A percentile compares a stretch with the other conserved stretches of the same genome.
Conservation (phyloP, 306 rosid species). For the Leucaena leucocephala region DNA sequence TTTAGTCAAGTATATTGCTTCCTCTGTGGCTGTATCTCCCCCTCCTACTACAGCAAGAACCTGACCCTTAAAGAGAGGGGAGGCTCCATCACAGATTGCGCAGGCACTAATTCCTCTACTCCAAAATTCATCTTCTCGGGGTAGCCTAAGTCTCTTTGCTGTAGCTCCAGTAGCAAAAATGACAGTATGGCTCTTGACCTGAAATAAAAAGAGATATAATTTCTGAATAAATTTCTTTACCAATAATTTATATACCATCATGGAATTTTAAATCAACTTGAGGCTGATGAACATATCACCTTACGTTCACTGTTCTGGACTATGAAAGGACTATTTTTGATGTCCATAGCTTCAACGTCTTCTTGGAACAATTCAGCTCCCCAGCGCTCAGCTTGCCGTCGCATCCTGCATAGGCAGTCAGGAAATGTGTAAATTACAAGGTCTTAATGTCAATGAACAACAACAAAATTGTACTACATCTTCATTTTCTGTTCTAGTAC, state of each 20-base stretch:
- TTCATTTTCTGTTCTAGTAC: slow-evolving; percentile 37
- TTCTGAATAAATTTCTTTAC: too few species aligned
- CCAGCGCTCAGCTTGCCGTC: slow-evolving; percentile 87
- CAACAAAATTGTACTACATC: background rate
- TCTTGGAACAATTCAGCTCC: slow-evolving; percentile 96
- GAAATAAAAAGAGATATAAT: slow-evolving; percentile 13
- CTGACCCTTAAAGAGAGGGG: slow-evolving; percentile 95
- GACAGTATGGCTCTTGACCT: slow-evolving; percentile 81
- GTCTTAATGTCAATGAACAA: slow-evolving; percentile 8
- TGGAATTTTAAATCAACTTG: slow-evolving; percentile 32
- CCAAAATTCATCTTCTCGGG: slow-evolving; percentile 98
- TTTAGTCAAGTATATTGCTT: slow-evolving; percentile 87
- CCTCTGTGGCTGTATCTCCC: slow-evolving; percentile 97
- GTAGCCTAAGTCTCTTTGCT: slow-evolving; percentile 82
- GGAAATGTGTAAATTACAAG: slow-evolving; percentile 30
- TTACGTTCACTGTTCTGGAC: slow-evolving; percentile 92
- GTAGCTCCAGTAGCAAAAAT: slow-evolving; percentile 94
- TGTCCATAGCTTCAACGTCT: slow-evolving; percentile 83
- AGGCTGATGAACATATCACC: slow-evolving; percentile 61
- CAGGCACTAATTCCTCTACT: slow-evolving; percentile 99
- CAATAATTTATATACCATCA: slow-evolving; percentile 10
- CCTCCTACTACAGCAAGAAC: slow-evolving; percentile 97
- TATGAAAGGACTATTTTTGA: slow-evolving; percentile 74
- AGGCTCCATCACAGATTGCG: slow-evolving; percentile 98
- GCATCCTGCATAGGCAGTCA: slow-evolving; percentile 49